These are phyloP conservation scores for Dillenia suffruticosa DNA, from an alignment of 164 flowering plant genomes.

Conservation along the genomic window DNA sequence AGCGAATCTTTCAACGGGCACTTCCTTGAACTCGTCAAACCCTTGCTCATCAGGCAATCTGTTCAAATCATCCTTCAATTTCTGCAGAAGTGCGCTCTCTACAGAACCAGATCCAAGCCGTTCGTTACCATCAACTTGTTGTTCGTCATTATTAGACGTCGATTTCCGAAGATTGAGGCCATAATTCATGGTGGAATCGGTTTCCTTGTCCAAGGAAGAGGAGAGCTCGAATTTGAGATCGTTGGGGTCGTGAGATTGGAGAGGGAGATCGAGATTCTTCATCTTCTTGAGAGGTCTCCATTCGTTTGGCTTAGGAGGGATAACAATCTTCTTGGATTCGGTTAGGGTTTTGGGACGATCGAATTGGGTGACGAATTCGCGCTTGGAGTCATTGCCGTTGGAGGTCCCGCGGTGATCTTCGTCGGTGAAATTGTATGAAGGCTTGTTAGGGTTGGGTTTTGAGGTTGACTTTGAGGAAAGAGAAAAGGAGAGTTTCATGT, in stretches of 20 bases:
- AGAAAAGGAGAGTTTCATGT: constrained; percentile 47
- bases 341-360: constrained; percentile 38
- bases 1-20: constrained; percentile 77
- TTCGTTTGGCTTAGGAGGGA: constrained; percentile 56
- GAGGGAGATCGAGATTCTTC: constrained; percentile 51
- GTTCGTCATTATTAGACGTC: neutral
- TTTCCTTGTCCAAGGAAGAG: constrained; percentile 13
- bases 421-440: constrained; percentile 6
- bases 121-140: neutral
- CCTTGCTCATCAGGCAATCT: constrained; percentile 57
- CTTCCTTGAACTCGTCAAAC: constrained; percentile 47
- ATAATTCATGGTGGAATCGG: constrained; percentile 23
- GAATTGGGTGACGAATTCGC: constrained; percentile 51
- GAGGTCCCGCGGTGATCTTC: neutral
- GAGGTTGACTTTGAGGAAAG: constrained; percentile 27
- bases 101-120: constrained; percentile 2
- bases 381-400: constrained; percentile 3
- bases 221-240: constrained; percentile 40
- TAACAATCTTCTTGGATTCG: constrained; percentile 15
- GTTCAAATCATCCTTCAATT: constrained; percentile 46
- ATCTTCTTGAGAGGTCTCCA: constrained; percentile 58
- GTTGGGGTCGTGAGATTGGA: constrained; percentile 13
- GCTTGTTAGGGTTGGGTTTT: constrained; percentile 13
- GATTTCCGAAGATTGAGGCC: constrained; percentile 41
- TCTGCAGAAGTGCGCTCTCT: constrained; percentile 40